Base-by-base conservation (phyloP, 768 basidiomycete genomes). In the Xanthoconium stramineum region DNA sequence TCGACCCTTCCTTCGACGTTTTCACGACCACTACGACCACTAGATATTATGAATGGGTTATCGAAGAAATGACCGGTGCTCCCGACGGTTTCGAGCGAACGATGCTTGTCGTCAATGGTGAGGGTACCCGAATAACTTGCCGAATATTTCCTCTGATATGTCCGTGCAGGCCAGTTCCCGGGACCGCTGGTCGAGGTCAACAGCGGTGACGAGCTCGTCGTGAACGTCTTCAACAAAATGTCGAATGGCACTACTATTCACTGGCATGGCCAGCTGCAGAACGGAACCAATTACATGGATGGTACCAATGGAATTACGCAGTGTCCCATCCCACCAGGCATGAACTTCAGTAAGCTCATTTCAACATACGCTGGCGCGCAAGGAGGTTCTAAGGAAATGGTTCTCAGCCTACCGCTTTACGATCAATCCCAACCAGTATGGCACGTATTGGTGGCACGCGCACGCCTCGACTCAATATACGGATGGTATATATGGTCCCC, bases 241-340 rank as follows among this genome's bases (percentile, higher is more conserved):
- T 19, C 64, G 11, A 72, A 72, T 17, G 71, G 72, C 5, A 72
- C 71, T 15, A 53, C 61, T 14, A 67, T 72, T 50, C 71, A 72
- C 47, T 72, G 72, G 72, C 71, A 72, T 19, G 65, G 69, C 28
- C 68, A 79, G 50, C 64, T 70, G 37, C 78, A 75, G 59, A 78
- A 78, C 52, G 70, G 75, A 33, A 80, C 80, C 1, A 75, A 76
- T 53, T 80, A 72, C 57, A 80, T 76, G 61, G 81, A 82, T 50
- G 81, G 81, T 3, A 74, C 78, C 0, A 67, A 63, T 9, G 75
- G 74, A 10, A 72, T 82, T 43, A 78, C 80, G 1, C 76, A 82
- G 60, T 82, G 82, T 59, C 77, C 78, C 11, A 82, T 82, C 35
- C 80, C 81, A n/a, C 74, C 80, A 5, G 79, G 79, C 24, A 66